These are phyloP conservation scores for Penicillium herquei DNA, from an alignment of 495 filamentous ascomycete species.

Conservation along the genomic window DNA sequence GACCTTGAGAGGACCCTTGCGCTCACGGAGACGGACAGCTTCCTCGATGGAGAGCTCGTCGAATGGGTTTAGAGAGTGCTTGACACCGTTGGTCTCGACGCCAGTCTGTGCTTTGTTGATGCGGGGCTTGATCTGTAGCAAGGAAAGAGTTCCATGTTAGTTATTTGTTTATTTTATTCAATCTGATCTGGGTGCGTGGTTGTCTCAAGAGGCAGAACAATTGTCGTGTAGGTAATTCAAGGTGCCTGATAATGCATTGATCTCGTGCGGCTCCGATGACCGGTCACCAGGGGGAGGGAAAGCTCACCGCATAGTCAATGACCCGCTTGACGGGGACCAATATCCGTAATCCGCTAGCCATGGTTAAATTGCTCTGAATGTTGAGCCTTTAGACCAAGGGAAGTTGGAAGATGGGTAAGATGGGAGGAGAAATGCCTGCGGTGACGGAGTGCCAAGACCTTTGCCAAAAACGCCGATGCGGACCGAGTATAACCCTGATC, in stretches of 20 bases:
- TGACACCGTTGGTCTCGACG: conserved; percentile 87
- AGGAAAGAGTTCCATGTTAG: conserved; percentile 3
- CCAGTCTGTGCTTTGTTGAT: conserved; percentile 95
- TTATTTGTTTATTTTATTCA: not conserved
- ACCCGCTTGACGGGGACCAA: conserved; percentile 96
- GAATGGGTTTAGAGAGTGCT: conserved; percentile 98
- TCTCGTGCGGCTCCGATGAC: conserved; percentile 5
- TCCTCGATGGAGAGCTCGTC: conserved; percentile 98
- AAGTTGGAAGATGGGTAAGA: conserved; percentile 11
- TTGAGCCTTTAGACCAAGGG: conserved; percentile 10
- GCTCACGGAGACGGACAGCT: conserved; percentile 87
- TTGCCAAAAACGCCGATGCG: conserved; percentile 32
- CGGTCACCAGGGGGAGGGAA: conserved; percentile 10
- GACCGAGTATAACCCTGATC: conserved; percentile 35
- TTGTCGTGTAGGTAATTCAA: not conserved
- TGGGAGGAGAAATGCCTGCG: conserved; percentile 24
- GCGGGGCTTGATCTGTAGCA: conserved; percentile 83
- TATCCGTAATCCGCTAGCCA: conserved; percentile 81
- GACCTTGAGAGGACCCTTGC: conserved; percentile 59
- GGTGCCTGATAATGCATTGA: not conserved
- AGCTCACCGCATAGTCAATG: conserved; percentile 94
- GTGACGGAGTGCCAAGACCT: conserved; percentile 35
- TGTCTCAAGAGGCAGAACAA: not conserved
- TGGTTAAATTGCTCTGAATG: conserved; percentile 35
- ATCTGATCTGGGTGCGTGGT: not conserved